Percentiles rank a stretch among this genome's conserved stretches.
These are phyloP conservation scores for Elsinoe batatas DNA, from an alignment of 2,329 filamentous ascomycete species.

Conservation along the genomic window DNA sequence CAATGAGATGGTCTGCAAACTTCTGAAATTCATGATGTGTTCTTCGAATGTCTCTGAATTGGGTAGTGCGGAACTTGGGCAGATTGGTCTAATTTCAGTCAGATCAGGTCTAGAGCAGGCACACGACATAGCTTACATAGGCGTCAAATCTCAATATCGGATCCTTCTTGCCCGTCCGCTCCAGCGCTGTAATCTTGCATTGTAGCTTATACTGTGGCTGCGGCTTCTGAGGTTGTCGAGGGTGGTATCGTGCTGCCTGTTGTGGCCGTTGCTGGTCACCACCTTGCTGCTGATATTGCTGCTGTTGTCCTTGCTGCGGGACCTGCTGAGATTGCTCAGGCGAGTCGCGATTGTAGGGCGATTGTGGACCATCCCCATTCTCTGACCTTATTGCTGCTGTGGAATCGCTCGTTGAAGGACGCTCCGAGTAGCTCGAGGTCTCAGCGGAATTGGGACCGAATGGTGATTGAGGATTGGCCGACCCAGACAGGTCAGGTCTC, in stretches of 20 bases:
- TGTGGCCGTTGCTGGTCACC: constrained; percentile 30
- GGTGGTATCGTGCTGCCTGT: constrained; percentile 19
- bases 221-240: constrained; percentile 18
- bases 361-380: constrained; percentile 15
- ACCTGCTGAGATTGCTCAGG: constrained; percentile 17
- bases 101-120: neutral
- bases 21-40: constrained; percentile 94
- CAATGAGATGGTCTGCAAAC: constrained; percentile 90
- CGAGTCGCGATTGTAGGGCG: constrained; percentile 14
- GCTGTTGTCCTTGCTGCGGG: constrained; percentile 24
- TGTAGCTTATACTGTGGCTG: constrained; percentile 57
- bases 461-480: constrained; percentile 28
- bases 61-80: constrained; percentile 93
- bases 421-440: constrained; percentile 18
- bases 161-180: constrained; percentile 90
- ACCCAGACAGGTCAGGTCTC: constrained; percentile 33
- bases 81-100: constrained; percentile 70
- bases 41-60: constrained; percentile 93
- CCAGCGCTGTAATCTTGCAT: constrained; percentile 87
- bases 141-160: constrained; percentile 92
- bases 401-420: constrained; percentile 13
- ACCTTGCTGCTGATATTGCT: constrained; percentile 27
- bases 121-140: constrained; percentile 54
- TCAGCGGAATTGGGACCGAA: constrained; percentile 19
- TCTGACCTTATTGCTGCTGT: constrained; percentile 4